Percentiles rank a stretch among this genome's conserved stretches.
phyloP scores from a whole-genome alignment of 176 grass and related monocot genomes.

The Aegilops sharonensis region DNA sequence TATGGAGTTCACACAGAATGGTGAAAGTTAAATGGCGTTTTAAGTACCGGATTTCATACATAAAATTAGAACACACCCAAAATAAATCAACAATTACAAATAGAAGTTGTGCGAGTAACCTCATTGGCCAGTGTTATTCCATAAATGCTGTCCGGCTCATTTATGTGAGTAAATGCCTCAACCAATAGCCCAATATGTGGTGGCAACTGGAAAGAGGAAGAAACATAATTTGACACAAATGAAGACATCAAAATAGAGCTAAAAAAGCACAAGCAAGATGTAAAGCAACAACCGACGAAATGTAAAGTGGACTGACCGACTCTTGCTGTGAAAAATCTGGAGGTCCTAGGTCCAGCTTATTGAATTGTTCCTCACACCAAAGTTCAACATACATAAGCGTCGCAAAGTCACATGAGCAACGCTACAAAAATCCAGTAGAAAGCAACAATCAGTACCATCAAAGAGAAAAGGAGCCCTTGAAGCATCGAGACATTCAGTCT shows the following conservation, averaged over 20 bases:
- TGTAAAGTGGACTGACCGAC: conserved; percentile 45
- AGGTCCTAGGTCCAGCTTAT: conserved; percentile 60
- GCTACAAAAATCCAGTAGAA: conserved; percentile 50
- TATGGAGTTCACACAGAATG: conserved; percentile 2
- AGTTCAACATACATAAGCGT: conserved; percentile 81
- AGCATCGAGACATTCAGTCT: neutral
- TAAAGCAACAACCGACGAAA: conserved; percentile 12
- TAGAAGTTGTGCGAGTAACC: conserved; percentile 39
- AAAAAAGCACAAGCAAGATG: conserved; percentile 33
- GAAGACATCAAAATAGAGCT: neutral
- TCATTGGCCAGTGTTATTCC: conserved; percentile 82
- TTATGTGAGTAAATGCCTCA: conserved; percentile 74
- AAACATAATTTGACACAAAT: conserved; percentile 16
- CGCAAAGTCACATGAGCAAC: conserved; percentile 76
- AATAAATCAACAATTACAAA: conserved; percentile 7
- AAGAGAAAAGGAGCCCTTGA: neutral
- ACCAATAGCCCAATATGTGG: conserved; percentile 66
- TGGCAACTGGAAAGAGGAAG: conserved; percentile 66
- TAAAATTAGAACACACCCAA: neutral
- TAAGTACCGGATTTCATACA: neutral
- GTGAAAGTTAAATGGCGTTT: neutral
- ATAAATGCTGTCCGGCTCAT: conserved; percentile 95
- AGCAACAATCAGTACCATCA: conserved; percentile 25
- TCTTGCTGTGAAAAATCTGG: conserved; percentile 88
- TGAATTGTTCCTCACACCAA: conserved; percentile 97